phyloP scores from a whole-genome alignment of 805 yeast species.

The Metschnikowia anglica region DNA sequence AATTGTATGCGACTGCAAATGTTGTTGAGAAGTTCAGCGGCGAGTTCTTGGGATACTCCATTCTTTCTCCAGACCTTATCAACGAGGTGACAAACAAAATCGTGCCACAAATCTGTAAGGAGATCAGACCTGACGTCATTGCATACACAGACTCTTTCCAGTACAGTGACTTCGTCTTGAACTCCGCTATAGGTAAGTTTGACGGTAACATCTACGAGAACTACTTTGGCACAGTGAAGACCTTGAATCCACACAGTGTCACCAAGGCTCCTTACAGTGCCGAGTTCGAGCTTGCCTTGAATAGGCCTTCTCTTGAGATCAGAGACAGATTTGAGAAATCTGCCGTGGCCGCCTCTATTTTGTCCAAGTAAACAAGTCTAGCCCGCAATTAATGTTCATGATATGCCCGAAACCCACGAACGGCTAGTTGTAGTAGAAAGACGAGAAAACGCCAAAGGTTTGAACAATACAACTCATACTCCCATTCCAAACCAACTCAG shows the following conservation, averaged over 20 bases:
- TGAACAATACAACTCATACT: too few relatives aligned
- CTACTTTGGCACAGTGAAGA: constrained; percentile 21
- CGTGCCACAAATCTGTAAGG: constrained; percentile 19
- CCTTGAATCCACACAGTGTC: constrained; percentile 19
- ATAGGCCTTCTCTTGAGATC: constrained; percentile 16
- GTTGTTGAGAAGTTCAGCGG: constrained; percentile 22
- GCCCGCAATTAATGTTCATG: not conserved
- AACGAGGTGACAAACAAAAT: constrained; percentile 19
- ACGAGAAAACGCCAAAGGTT: too few relatives aligned
- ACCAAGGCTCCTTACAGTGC: constrained; percentile 24
- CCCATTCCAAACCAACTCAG: too few relatives aligned
- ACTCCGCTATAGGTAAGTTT: constrained; percentile 21
- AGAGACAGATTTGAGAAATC: constrained; percentile 19
- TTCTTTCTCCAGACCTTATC: constrained; percentile 17
- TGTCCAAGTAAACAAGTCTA: constrained; percentile 14
- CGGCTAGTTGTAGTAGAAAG: too few relatives aligned
- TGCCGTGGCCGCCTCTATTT: constrained; percentile 15
- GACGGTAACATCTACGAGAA: constrained; percentile 24
- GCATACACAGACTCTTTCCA: constrained; percentile 24
- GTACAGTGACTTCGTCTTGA: constrained; percentile 19
- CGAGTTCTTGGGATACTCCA: constrained; percentile 20
- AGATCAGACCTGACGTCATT: constrained; percentile 21
- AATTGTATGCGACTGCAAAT: constrained; percentile 21
- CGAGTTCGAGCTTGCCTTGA: constrained; percentile 21
- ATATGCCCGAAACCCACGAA: too few relatives aligned